Evolutionary conservation across 805 yeast species (phyloP).

Genomic region (Cyberlindnera saturnus): DNA sequence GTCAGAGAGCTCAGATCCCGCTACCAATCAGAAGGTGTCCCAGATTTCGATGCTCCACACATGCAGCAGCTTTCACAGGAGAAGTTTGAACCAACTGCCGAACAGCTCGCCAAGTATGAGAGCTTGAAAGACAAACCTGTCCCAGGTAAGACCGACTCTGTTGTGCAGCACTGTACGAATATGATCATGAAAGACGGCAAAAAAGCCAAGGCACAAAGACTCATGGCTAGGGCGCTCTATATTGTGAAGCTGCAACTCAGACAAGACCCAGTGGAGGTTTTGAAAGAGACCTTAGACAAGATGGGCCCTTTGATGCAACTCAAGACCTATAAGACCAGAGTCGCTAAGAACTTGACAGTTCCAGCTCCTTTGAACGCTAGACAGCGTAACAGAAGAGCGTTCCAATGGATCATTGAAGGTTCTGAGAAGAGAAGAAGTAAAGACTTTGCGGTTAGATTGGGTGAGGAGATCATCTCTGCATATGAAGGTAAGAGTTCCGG

Average conservation of each 20-base stretch:
- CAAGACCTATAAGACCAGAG: conserved; percentile 73
- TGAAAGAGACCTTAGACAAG: conserved; percentile 69
- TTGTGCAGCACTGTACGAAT: conserved; percentile 71
- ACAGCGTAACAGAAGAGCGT: conserved; percentile 82
- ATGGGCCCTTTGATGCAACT: conserved; percentile 82
- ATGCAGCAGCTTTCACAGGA: conserved; percentile 20
- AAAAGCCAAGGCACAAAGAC: conserved; percentile 72
- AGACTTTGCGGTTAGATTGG: conserved; percentile 81
- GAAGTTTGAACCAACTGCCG: conserved; percentile 52
- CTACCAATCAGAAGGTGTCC: conserved; percentile 27
- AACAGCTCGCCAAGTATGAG: conserved; percentile 56
- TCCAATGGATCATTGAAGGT: conserved; percentile 86
- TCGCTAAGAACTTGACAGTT: conserved; percentile 73
- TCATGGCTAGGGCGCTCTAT: conserved; percentile 72
- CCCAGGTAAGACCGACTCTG: conserved; percentile 63
- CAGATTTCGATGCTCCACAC: conserved; percentile 25
- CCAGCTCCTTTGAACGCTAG: conserved; percentile 80
- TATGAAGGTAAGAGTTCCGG: conserved; percentile 74
- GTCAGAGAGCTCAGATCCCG: conserved; percentile 30
- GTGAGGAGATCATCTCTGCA: conserved; percentile 82
- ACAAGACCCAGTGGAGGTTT: conserved; percentile 70
- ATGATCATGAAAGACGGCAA: conserved; percentile 90
- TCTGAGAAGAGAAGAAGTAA: conserved; percentile 71
- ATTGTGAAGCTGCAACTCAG: conserved; percentile 67
- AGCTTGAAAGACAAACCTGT: conserved; percentile 43